Conservation (phyloP, 139 green algal genomes). For the Haematococcus sp. region DNA sequence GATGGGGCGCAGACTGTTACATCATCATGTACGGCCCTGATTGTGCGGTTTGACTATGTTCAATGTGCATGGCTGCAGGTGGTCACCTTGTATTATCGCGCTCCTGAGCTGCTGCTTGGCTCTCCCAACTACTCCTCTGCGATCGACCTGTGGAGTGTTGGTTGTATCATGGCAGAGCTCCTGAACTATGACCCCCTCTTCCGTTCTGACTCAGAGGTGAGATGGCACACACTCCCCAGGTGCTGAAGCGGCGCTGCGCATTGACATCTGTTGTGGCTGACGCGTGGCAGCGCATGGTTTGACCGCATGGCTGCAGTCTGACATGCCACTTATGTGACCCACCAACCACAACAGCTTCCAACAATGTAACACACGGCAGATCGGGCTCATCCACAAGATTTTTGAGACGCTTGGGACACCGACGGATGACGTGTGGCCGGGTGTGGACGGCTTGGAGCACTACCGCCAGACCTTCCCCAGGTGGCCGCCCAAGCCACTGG, state of each 20-base stretch:
- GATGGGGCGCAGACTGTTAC: too few relatives aligned
- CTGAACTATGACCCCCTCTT: conserved; percentile 71
- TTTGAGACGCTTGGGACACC: conserved; percentile 81
- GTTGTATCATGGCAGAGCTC: conserved; percentile 97
- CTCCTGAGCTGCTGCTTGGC: conserved; percentile 97
- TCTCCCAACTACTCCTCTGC: conserved; percentile 81
- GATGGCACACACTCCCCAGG: not conserved
- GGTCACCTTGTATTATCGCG: conserved; percentile 97
- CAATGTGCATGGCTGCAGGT: conserved; percentile 54
- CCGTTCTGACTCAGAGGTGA: conserved; percentile 62
- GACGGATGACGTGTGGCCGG: conserved; percentile 52
- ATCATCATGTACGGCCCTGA: too few relatives aligned
- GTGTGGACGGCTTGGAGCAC: conserved; percentile 54
- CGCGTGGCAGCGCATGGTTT: too few relatives aligned
- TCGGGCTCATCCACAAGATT: conserved; percentile 78
- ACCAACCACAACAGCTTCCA: too few relatives aligned
- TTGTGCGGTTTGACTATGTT: not conserved
- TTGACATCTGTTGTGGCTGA: not conserved
- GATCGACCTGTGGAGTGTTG: conserved; percentile 95
- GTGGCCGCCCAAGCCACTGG: conserved; percentile 49
- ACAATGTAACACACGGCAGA: conserved; percentile 71
- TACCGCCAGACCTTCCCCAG: conserved; percentile 73
- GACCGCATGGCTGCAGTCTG: too few relatives aligned
- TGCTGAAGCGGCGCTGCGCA: not conserved
- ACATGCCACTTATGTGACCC: too few relatives aligned